Conservation (phyloP, 352 stramenopile species). For the Phytophthora melonis region DNA sequence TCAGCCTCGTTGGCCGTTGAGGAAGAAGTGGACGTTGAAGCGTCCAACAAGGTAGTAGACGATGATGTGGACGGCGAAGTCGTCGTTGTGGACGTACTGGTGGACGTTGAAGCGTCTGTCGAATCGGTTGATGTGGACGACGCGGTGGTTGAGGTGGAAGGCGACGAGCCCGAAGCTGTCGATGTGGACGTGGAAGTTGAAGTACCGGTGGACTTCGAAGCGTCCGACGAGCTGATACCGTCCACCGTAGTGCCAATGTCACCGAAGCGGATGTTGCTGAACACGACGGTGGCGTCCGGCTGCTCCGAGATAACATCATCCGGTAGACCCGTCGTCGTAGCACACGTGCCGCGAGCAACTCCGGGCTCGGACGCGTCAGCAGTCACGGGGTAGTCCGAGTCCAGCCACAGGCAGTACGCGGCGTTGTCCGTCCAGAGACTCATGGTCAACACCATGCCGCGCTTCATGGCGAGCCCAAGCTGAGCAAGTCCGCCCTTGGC, state of each 20-base stretch:
- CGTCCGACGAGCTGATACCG: constrained; percentile 14
- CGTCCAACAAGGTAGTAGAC: constrained; percentile 2
- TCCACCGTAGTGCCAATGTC: constrained; percentile 53
- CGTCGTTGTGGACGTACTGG: constrained; percentile 9
- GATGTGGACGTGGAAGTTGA: not conserved
- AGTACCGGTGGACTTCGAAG: not conserved
- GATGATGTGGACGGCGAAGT: not conserved
- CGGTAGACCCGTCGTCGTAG: constrained; percentile 44
- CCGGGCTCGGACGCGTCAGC: constrained; percentile 41
- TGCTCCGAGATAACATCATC: constrained; percentile 42
- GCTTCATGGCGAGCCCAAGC: constrained; percentile 50
- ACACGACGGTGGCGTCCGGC: constrained; percentile 55
- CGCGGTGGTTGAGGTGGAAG: not conserved
- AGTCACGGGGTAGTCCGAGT: constrained; percentile 52
- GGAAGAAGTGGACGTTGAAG: constrained; percentile 14
- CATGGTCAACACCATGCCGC: constrained; percentile 65
- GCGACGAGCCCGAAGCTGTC: constrained; percentile 4
- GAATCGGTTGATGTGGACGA: not conserved
- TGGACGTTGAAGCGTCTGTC: constrained; percentile 1
- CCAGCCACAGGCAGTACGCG: constrained; percentile 61
- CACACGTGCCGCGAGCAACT: constrained; percentile 51
- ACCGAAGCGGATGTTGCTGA: constrained; percentile 35
- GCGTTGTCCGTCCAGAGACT: constrained; percentile 63
- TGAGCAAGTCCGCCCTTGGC: constrained; percentile 31
- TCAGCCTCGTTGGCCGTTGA: constrained; percentile 27